Conservation (phyloP, 2,329 filamentous ascomycete species). For the Zymoseptoria ardabiliae region DNA sequence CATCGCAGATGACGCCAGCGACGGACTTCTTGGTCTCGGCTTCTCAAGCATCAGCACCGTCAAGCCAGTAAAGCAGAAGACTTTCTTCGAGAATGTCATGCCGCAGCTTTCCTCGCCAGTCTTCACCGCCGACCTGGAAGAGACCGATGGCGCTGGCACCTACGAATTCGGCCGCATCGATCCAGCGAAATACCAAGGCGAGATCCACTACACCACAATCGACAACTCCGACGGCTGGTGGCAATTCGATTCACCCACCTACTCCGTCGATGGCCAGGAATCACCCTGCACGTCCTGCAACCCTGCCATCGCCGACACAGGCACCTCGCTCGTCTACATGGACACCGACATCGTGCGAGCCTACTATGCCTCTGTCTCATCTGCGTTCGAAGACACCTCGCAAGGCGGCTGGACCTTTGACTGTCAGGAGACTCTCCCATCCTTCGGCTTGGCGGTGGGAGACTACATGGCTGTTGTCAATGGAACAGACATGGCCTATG, state of each 20-base stretch:
- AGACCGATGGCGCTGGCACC: constrained; percentile 45
- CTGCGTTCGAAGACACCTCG: constrained; percentile 30
- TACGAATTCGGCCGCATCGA: constrained; percentile 73
- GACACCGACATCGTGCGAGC: constrained; percentile 39
- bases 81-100: constrained; percentile 67
- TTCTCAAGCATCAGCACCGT: constrained; percentile 61
- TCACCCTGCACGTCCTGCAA: constrained; percentile 32
- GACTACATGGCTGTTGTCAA: constrained; percentile 34
- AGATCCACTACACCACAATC: constrained; percentile 55
- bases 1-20: constrained; percentile 51
- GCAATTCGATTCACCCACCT: constrained; percentile 54
- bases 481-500: constrained; percentile 45
- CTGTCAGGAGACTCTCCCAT: constrained; percentile 36
- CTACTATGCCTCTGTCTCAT: constrained; percentile 38
- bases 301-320: constrained; percentile 45
- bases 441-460: constrained; percentile 50
- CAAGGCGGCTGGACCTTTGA: constrained; percentile 40
- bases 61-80: constrained; percentile 53
- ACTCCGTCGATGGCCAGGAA: constrained; percentile 49
- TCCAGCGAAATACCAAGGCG: constrained; percentile 52
- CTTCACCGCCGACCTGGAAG: constrained; percentile 63
- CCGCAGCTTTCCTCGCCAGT: constrained; percentile 55
- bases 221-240: constrained; percentile 60
- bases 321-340: constrained; percentile 57
- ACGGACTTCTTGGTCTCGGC: constrained; percentile 63